A percentile compares a stretch with the other conserved stretches of the same genome.
Conservation (phyloP, 768 basidiomycete species). For the Termitomyces bulborhizus region DNA sequence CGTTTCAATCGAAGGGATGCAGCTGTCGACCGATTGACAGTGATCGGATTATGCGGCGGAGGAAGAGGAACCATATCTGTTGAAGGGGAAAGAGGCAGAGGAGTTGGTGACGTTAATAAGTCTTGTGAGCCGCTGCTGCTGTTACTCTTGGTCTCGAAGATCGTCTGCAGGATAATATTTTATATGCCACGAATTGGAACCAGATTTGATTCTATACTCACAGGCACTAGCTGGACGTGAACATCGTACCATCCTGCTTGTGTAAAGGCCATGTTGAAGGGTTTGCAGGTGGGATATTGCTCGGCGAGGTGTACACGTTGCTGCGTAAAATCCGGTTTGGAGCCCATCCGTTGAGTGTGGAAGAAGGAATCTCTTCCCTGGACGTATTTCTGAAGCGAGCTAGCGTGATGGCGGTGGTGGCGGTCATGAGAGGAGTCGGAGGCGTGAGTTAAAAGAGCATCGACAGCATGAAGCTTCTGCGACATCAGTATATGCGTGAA, state of each 20-base stretch:
- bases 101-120: neutral
- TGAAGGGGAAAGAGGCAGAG: neutral
- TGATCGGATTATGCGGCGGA: neutral
- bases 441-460: slow-evolving; percentile 25
- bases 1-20: slow-evolving; percentile 4
- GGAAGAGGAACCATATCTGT: neutral
- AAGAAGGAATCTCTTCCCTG: slow-evolving; percentile 11
- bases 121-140: neutral
- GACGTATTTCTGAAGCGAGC: slow-evolving; percentile 15
- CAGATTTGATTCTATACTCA: neutral
- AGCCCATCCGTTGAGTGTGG: slow-evolving; percentile 25
- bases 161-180: neutral
- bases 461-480: slow-evolving; percentile 30
- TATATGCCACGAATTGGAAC: neutral
- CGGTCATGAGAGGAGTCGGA: slow-evolving; percentile 20
- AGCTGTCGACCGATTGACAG: neutral
- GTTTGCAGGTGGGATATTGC: slow-evolving; percentile 41
- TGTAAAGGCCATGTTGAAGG: slow-evolving; percentile 33
- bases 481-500: slow-evolving; percentile 29
- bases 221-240: slow-evolving; percentile 6
- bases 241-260: slow-evolving; percentile 60
- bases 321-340: slow-evolving; percentile 22
- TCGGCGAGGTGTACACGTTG: slow-evolving; percentile 42
- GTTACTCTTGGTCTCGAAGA: neutral
- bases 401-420: slow-evolving; percentile 28